Evolutionary conservation across 495 filamentous ascomycete genomes (phyloP).

Genomic region (Astrocystis sublimbata): DNA sequence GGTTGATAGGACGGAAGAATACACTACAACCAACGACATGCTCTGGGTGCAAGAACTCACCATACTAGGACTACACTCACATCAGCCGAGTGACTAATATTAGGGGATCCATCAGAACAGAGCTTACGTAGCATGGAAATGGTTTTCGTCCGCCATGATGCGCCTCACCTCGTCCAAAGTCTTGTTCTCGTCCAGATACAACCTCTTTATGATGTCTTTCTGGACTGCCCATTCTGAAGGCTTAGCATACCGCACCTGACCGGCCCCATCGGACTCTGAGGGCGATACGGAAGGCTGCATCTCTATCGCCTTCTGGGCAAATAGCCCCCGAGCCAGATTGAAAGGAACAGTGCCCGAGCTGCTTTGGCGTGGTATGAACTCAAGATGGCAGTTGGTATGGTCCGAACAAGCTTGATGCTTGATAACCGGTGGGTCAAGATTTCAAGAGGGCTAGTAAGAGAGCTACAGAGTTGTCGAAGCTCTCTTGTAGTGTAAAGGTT

Average conservation of each 20-base stretch:
- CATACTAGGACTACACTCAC: conserved; percentile 19
- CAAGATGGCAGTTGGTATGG: not conserved
- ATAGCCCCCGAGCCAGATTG: conserved; percentile 1
- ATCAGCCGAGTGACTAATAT: conserved; percentile 9
- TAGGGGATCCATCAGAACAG: conserved; percentile 4
- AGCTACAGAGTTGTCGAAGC: conserved; percentile 1
- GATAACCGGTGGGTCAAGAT: not conserved
- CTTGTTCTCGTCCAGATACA: conserved; percentile 39
- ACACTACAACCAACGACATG: conserved; percentile 6
- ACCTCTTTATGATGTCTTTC: conserved; percentile 31
- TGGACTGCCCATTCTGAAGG: conserved; percentile 36
- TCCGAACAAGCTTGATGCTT: not conserved
- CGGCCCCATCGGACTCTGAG: conserved; percentile 4
- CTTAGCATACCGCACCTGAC: conserved; percentile 18
- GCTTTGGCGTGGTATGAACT: not conserved
- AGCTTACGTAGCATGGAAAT: conserved; percentile 32
- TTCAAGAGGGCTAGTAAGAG: not conserved
- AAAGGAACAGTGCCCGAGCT: not conserved
- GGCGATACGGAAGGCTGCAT: conserved; percentile 15
- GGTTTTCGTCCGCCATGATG: conserved; percentile 36
- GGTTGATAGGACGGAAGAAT: conserved; percentile 2
- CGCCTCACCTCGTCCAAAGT: conserved; percentile 42
- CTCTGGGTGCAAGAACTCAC: conserved; percentile 14
- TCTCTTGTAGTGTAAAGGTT: conserved; percentile 6
- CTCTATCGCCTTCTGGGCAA: conserved; percentile 6